Evolutionary conservation across 1,139 yeast species (phyloP).

Genomic region (Candida neerlandica): DNA sequence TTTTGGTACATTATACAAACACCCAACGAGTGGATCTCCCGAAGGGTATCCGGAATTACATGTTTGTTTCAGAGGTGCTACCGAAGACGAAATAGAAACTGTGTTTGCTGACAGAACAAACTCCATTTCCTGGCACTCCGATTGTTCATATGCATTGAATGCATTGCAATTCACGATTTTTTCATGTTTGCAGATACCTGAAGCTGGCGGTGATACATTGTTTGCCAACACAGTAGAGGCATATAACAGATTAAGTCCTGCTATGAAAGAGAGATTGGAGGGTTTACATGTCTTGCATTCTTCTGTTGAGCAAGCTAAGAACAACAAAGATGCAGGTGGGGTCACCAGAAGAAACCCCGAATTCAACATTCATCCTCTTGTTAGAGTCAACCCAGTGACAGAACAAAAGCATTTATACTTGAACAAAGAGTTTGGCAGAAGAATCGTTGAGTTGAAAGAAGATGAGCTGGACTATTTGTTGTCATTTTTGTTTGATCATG

Average conservation of each 20-base stretch:
- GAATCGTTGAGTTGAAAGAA: slow-evolving; percentile 29
- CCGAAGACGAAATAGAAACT: slow-evolving; percentile 27
- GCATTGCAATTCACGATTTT: slow-evolving; percentile 43
- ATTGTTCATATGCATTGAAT: slow-evolving; percentile 41
- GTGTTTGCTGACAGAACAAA: slow-evolving; percentile 27
- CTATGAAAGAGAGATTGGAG: slow-evolving; percentile 26
- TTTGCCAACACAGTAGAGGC: slow-evolving; percentile 40
- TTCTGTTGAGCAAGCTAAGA: slow-evolving; percentile 26
- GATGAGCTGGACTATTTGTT: slow-evolving; percentile 30
- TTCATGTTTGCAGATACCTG: slow-evolving; percentile 42
- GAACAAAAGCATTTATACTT: slow-evolving; percentile 25
- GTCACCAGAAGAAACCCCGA: slow-evolving; percentile 29
- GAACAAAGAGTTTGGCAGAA: slow-evolving; percentile 29
- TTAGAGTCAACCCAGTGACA: slow-evolving; percentile 32
- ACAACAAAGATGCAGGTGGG: slow-evolving; percentile 25
- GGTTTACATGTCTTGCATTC: slow-evolving; percentile 32
- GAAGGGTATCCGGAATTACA: slow-evolving; percentile 39
- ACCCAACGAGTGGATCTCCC: slow-evolving; percentile 46
- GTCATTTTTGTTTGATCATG: slow-evolving; percentile 26
- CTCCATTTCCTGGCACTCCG: slow-evolving; percentile 45
- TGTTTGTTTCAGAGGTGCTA: slow-evolving; percentile 33
- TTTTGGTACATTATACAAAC: slow-evolving; percentile 43
- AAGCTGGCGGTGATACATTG: slow-evolving; percentile 42
- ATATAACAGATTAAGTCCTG: slow-evolving; percentile 31
- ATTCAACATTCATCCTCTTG: slow-evolving; percentile 30